Base-by-base conservation (phyloP, 306 rosid genomes). In the Quercus variabilis region DNA sequence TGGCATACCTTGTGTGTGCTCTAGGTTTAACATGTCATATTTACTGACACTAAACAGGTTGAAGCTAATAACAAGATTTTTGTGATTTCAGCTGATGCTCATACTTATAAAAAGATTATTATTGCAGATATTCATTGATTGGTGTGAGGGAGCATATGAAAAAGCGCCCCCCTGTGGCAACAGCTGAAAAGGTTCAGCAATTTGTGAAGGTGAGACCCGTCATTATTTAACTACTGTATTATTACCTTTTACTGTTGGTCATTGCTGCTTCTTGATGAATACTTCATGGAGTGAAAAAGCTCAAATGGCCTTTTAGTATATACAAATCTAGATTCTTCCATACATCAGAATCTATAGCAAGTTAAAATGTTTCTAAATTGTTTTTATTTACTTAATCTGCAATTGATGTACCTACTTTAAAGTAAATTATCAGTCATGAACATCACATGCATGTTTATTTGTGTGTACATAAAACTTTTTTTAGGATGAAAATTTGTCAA, bases 141-240 rank as follows among this genome's bases (percentile, higher is more conserved):
- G 82, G 80, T 76, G 80, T 92, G 86, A 93, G 97, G 86, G 99
- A 95, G 86, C 98, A 95, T 82, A 95, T 92, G 72, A 95, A 95
- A 88, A 95, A 94, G 79, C 91, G 98, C 63, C 98, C 99, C 65
- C 98, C 97, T 13, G 49, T 41, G 83, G 97, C 99, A 73, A 89
- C 99, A 63, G 87, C 94, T 21, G 99, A 95, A 90, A 95, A 95
- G 91, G 87, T 92, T 86, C 98, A 95, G 91, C 99, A 89, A 85
- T 89, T 86, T 79, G 91, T 92, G n/a, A 92, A 86, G 94, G 99
- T 93, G 82, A 75, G 84, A 78, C 73, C 58, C 11, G 23, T 74
- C 70, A 71, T 19, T 76, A 10, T 69, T 74, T 75, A 7, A 58
- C 72, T 31, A 71, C 55, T 14, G 23, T 31, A 43, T 65, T 19